Percentiles rank a stretch among this genome's conserved stretches.
Evolutionary conservation across 495 filamentous ascomycete genomes (phyloP).

Genomic region (Talaromyces adpressus): DNA sequence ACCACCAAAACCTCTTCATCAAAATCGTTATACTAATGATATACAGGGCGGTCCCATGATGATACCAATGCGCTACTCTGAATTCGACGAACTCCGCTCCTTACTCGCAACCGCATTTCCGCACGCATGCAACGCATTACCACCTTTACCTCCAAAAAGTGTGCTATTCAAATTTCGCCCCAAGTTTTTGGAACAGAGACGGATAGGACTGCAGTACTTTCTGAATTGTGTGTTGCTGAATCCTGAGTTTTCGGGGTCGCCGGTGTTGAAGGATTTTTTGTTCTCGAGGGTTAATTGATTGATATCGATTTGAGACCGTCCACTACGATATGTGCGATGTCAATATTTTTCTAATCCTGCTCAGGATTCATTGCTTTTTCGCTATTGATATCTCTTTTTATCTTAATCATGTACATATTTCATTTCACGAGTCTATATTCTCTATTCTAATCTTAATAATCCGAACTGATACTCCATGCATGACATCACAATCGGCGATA

Average conservation of each 20-base stretch:
- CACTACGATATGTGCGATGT: not conserved
- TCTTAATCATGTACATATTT: not conserved
- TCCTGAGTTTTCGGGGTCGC: constrained; percentile 61
- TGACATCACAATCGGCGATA: not conserved
- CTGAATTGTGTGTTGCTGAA: constrained; percentile 65
- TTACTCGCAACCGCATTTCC: constrained; percentile 58
- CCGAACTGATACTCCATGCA: not conserved
- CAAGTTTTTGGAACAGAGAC: constrained; percentile 58
- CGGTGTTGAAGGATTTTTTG: constrained; percentile 66
- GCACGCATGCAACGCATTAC: constrained; percentile 55
- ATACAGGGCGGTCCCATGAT: constrained; percentile 51
- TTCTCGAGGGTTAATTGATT: constrained; percentile 37
- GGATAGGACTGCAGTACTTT: constrained; percentile 62
- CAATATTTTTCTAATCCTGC: not conserved
- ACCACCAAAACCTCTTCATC: not conserved
- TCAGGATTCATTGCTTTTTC: not conserved
- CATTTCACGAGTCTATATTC: not conserved
- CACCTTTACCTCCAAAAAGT: constrained; percentile 62
- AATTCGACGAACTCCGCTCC: constrained; percentile 58
- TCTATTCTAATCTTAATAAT: too few relatives aligned
- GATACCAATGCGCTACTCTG: constrained; percentile 64
- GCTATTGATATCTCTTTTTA: not conserved
- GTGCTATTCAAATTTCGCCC: constrained; percentile 59
- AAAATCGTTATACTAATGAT: not conserved
- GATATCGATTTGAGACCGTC: not conserved